Percentiles rank a stretch among this genome's conserved stretches.
phyloP scores from a whole-genome alignment of 208 protist species.

The Acanthamoeba lenticulata region DNA sequence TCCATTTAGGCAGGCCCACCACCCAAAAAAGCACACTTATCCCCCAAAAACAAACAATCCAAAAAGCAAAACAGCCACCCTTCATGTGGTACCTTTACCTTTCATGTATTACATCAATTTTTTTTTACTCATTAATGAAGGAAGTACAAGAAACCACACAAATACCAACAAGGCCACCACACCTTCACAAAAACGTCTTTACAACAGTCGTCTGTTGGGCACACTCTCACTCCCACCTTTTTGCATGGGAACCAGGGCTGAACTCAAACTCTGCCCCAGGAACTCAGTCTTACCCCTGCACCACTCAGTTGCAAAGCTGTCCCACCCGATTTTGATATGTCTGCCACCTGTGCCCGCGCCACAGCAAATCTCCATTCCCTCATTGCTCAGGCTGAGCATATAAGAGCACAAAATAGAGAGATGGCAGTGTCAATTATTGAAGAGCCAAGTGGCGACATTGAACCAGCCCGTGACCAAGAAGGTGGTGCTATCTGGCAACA shows the following conservation, averaged over 20 bases:
- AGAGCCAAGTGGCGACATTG: background rate
- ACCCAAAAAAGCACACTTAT: background rate
- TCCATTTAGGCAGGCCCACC: background rate
- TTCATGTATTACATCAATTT: background rate
- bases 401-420: background rate
- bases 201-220: too few relatives aligned
- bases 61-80: background rate
- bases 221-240: constrained; percentile 90
- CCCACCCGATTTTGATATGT: background rate
- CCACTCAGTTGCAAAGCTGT: too few relatives aligned
- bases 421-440: background rate
- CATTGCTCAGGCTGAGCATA: background rate
- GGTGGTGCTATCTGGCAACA: background rate
- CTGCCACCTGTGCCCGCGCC: background rate
- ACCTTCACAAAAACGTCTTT: too few relatives aligned
- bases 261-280: too few relatives aligned
- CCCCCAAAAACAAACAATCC: background rate
- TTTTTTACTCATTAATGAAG: too few relatives aligned
- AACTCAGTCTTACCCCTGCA: too few relatives aligned
- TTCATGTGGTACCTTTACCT: background rate
- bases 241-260: too few relatives aligned
- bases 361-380: background rate
- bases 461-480: background rate
- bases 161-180: too few relatives aligned
- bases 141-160: too few relatives aligned